Percentiles rank a stretch among this genome's conserved stretches.
Conservation (phyloP, 352 stramenopile species). For the Globisporangium heterothallicum region DNA sequence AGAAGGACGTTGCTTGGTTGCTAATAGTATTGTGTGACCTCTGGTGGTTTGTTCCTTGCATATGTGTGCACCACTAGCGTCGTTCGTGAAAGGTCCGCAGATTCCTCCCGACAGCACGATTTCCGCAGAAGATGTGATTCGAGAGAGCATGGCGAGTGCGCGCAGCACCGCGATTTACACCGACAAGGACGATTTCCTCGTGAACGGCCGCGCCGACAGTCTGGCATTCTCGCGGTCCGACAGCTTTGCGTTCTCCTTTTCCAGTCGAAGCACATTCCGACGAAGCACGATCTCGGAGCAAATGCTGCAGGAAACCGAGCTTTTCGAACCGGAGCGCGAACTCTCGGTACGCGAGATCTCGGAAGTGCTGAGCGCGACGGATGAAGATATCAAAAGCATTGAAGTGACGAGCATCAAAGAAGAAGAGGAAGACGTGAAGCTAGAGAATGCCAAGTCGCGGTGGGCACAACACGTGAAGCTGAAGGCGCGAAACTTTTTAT, state of each 20-base stretch:
- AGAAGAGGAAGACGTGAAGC: slow-evolving; percentile 77
- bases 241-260: slow-evolving; percentile 58
- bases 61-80: slow-evolving; percentile 20
- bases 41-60: neutral
- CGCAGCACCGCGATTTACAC: slow-evolving; percentile 67
- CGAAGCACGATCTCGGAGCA: slow-evolving; percentile 79
- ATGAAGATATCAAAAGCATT: slow-evolving; percentile 60
- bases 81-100: slow-evolving; percentile 55
- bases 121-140: slow-evolving; percentile 83
- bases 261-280: slow-evolving; percentile 72
- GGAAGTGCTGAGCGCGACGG: slow-evolving; percentile 60
- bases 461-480: slow-evolving; percentile 86
- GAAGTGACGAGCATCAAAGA: slow-evolving; percentile 84
- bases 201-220: slow-evolving; percentile 24
- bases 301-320: slow-evolving; percentile 79
- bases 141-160: slow-evolving; percentile 77
- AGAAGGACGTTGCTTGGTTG: neutral
- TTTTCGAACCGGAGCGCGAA: slow-evolving; percentile 78
- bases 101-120: slow-evolving; percentile 79
- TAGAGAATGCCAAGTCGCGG: slow-evolving; percentile 75
- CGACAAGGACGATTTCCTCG: slow-evolving; percentile 64
- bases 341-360: slow-evolving; percentile 67
- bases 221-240: slow-evolving; percentile 46
- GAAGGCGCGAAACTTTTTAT: slow-evolving; percentile 74
- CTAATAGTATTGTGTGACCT: neutral